Conservation (phyloP, 1,139 yeast genomes). For the Taphrina deformans region DNA sequence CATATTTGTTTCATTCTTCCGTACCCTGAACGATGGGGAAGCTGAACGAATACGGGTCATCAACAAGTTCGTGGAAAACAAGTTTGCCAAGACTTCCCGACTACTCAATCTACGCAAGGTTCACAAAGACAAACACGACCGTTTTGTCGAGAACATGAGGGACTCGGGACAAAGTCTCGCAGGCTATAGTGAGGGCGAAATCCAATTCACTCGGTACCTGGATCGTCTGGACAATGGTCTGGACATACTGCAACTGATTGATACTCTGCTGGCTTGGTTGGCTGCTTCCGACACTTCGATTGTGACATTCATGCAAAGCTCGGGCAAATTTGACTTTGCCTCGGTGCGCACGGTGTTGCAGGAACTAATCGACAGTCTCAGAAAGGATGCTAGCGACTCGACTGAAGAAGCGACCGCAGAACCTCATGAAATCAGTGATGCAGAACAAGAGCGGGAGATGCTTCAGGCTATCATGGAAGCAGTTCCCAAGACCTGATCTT, state of each 20-base stretch:
- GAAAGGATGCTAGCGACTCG: neutral
- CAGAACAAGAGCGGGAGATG: slow-evolving; percentile 19
- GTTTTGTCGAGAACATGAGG: slow-evolving; percentile 31
- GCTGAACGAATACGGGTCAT: slow-evolving; percentile 42
- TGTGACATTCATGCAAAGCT: neutral
- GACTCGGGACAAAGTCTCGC: slow-evolving; percentile 24
- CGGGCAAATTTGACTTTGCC: neutral
- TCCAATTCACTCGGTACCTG: slow-evolving; percentile 40
- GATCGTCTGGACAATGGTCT: slow-evolving; percentile 42
- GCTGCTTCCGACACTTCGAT: slow-evolving; percentile 40
- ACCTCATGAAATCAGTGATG: neutral
- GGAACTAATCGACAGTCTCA: slow-evolving; percentile 3
- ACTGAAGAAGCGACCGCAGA: neutral
- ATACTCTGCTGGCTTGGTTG: slow-evolving; percentile 44
- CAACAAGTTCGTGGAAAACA: slow-evolving; percentile 42
- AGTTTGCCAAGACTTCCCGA: slow-evolving; percentile 39
- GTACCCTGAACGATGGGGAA: slow-evolving; percentile 44
- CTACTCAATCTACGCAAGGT: slow-evolving; percentile 38
- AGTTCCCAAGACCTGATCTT: neutral
- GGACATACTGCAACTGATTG: slow-evolving; percentile 40
- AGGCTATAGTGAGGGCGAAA: slow-evolving; percentile 36
- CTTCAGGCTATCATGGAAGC: slow-evolving; percentile 4
- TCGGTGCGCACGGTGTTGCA: neutral
- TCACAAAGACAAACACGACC: slow-evolving; percentile 14
- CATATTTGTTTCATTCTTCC: slow-evolving; percentile 41